Evolutionary conservation across 2,329 filamentous ascomycete genomes (phyloP), one percentile per base, ranked within the genome.

Genomic region (Monosporascus sp.): DNA sequence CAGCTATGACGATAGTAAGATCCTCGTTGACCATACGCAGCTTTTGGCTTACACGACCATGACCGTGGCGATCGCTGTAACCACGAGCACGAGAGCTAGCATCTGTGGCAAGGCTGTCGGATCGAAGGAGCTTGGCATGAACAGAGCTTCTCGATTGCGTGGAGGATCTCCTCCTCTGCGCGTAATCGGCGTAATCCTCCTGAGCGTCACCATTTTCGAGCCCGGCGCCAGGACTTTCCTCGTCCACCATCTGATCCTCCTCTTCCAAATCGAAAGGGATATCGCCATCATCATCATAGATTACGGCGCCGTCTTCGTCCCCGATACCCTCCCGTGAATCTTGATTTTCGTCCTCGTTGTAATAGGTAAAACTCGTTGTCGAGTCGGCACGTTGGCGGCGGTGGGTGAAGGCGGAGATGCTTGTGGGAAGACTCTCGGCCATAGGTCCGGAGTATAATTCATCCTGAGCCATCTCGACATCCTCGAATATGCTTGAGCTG

Each of bases 381-480:
- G 93, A 97, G 65, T 92, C 89, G 60, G 90, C 86, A 63, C 93
- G 85, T 38, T 79, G 77, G 55, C 91, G 83, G 55, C 90, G 89
- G 70, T 96, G 92, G 48, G 85, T 86, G 68, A 99, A 99, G 35
- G 90, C 88, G n/a, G 90, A 91, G 37, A 92, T 80, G 67, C 92
- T 97, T 11, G 90, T 94, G 1, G 94, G 94, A n/a, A 99, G 82
- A 67, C 91, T 97, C 74, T 99, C 94, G 51, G 91, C 92, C 65
- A 97, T 86, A 7, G 93, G 94, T 7, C 94, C 94, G 24, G 93
- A 87, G 72, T 93, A 99, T 48, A 96, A 82, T 80, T 97, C 93
- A 69, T 96, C 90, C 50, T 95, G 90, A 20, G 94, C 93, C 94
- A 99, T 97, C 70, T 97, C 93, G n/a, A 97, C 92, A 71, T 96